A percentile compares a stretch with the other conserved stretches of the same genome.
These are phyloP conservation scores for Starmerella cellae DNA, from an alignment of 805 yeast genomes.

Conservation along the genomic window DNA sequence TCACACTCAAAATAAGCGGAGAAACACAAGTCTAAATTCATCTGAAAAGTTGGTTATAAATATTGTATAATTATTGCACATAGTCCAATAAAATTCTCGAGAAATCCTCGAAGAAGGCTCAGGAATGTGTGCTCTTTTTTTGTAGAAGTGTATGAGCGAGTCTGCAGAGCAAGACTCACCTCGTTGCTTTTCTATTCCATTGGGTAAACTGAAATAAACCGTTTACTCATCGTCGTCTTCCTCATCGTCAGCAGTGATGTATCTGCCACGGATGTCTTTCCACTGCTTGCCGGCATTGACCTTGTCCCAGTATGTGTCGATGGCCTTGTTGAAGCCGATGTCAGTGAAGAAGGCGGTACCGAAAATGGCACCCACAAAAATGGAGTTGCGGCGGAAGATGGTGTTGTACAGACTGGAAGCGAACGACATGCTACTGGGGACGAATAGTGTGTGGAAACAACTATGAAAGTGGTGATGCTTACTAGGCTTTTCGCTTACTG, in stretches of 20 bases:
- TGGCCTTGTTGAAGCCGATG: slow-evolving; percentile 27
- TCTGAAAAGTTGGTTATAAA: too few relatives aligned
- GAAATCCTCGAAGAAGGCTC: too few relatives aligned
- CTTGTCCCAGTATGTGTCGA: slow-evolving; percentile 28
- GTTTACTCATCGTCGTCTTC: too few relatives aligned
- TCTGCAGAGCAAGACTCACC: too few relatives aligned
- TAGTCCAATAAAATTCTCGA: too few relatives aligned
- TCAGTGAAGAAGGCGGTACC: slow-evolving; percentile 71
- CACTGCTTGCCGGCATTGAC: slow-evolving; percentile 29
- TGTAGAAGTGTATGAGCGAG: too few relatives aligned
- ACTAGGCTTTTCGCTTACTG: slow-evolving; percentile 11
- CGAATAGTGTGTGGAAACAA: not conserved
- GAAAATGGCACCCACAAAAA: slow-evolving; percentile 70
- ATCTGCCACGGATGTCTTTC: slow-evolving; percentile 24
- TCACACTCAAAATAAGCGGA: too few relatives aligned
- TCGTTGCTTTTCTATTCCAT: too few relatives aligned
- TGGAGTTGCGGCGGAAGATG: slow-evolving; percentile 79
- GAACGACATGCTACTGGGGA: slow-evolving; percentile 22
- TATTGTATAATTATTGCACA: too few relatives aligned
- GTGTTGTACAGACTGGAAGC: slow-evolving; percentile 46
- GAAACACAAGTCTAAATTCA: too few relatives aligned
- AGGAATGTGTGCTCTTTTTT: too few relatives aligned
- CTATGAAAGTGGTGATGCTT: not conserved
- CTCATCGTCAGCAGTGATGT: slow-evolving; percentile 23
- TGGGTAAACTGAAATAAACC: too few relatives aligned